Base-by-base conservation (phyloP, 164 flowering plant species). In the Pachysandra terminalis region DNA sequence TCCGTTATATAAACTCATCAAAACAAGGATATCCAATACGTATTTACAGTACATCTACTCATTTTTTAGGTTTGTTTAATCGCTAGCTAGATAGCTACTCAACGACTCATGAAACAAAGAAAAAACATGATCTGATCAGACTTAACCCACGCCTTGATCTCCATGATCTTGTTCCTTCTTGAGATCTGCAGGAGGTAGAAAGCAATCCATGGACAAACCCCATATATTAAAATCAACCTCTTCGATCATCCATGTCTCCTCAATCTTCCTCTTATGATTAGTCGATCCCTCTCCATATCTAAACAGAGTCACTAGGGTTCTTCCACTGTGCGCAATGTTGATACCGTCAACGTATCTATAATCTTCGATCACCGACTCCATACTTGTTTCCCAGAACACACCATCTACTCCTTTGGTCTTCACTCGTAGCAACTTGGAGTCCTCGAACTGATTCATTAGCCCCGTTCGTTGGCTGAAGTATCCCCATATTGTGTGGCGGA, bases 381-480 rank as follows among this genome's bases (percentile, higher is more conserved):
- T 78, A 65, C 81, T 87, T 15, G 96, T 93, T 69, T 93, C 96
- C 93, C 93, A 93, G 55, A 84, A 93, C 8, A 88, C 86, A 27
- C 75, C 73, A 12, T 83, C 87, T 23, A 77, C 78, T 4, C 87
- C 84, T n/a, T 71, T 78, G 0, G 84, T 48, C 62, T 85, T 90
- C 86, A 90, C 84, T 27, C 83, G 69, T 25, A 93, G 80, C 19
- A 93, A 59, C 72, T 90, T 92, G 0, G 88, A 78, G 83, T 93
- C 98, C 75, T 87, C 96, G 48, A 93, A 85, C 48, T 90, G 79
- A 32, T 86, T 75, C 5, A 93, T 75, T 0, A 90, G 85, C 0
- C 98, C 98, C 0, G 96, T 84, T 49, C 98, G 56, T 32, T 90
- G 96, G 90, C 96, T 93, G 83, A 93, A 93, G 84, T 86, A 86